Evolutionary conservation across 352 stramenopile genomes (phyloP).

Genomic region (Phytophthora boehmeriae): DNA sequence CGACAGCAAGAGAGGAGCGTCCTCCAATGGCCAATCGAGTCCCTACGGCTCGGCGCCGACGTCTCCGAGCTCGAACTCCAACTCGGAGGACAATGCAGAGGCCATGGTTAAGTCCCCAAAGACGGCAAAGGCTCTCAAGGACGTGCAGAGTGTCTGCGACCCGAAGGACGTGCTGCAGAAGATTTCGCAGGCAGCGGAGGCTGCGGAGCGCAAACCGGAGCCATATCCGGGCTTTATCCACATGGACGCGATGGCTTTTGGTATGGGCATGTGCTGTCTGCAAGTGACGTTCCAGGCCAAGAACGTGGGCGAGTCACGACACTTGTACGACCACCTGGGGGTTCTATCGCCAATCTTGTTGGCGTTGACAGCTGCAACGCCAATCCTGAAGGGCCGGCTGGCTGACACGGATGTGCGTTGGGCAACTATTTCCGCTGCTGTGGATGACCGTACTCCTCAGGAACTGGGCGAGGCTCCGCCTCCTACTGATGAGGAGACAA

Average conservation of each 20-base stretch:
- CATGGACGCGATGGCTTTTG: constrained; percentile 99
- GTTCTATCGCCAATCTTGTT: constrained; percentile 99
- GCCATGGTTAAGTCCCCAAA: constrained; percentile 81
- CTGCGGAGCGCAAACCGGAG: constrained; percentile 76
- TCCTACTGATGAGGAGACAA: constrained; percentile 51
- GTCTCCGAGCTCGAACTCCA: constrained; percentile 57
- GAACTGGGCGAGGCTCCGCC: constrained; percentile 58
- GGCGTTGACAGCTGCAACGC: constrained; percentile 98
- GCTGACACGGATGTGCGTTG: constrained; percentile 94
- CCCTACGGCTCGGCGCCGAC: constrained; percentile 28
- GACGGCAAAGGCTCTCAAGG: constrained; percentile 14
- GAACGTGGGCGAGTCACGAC: constrained; percentile 98
- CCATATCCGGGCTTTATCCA: constrained; percentile 93
- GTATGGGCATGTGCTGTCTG: constrained; percentile 99
- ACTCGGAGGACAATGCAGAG: constrained; percentile 42
- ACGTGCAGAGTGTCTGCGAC: constrained; percentile 35
- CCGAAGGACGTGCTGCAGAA: constrained; percentile 58
- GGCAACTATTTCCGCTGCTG: constrained; percentile 97
- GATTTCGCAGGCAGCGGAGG: constrained; percentile 23
- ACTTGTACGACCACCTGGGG: constrained; percentile 99
- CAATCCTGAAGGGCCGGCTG: constrained; percentile 95
- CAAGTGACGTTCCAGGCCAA: constrained; percentile 98
- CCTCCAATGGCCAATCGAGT: constrained; percentile 10
- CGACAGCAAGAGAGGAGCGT: constrained; percentile 59
- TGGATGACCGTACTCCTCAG: constrained; percentile 95